Evolutionary conservation across 306 rosid genomes (phyloP), one percentile per base, ranked within the genome.

Genomic region (Cucurbita pepo): DNA sequence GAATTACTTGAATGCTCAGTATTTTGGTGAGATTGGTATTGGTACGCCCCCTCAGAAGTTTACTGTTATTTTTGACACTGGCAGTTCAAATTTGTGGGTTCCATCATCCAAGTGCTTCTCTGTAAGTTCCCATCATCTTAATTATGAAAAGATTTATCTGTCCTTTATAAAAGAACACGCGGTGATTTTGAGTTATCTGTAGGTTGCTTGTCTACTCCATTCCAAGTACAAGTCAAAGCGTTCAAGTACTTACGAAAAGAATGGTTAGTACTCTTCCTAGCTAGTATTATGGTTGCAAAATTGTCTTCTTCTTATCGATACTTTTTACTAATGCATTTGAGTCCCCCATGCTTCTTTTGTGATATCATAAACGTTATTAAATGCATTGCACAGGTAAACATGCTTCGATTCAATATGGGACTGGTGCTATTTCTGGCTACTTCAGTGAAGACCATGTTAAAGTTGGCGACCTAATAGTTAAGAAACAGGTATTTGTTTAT

Each of bases 1-100:
- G 82, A 92, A 92, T 69, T 92, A 92, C 83, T 85, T 89, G 85
- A 96, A 88, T 80, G 96, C 96, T 75, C 97, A 92, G 72, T 92
- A 92, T 73, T 89, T 83, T 76, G 97, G 97, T 21, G 97, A 92
- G 82, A 89, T 92, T 74, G 92, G 92, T 66, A 80, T 91, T 50
- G 97, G 97, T 14, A 77, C 93, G 38, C 97, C 96, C 3, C 86
- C 97, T 38, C 97, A 91, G 79, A 91, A 45, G 79, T 91, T 91
- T 77, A 84, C 79, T 53, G 96, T 91, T 8, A 77, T 91, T 52
- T 91, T 91, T 71, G 97, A 91, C 77, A 91, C 97, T 40, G 97
- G 97, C 60, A 91, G 97, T 75, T 89, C 97, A 5, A 87, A 89
- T 77, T 80, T 91, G 48, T 91, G 97, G 97, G 90, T 91, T 38